phyloP scores from a whole-genome alignment of 1,284 basidiomycete species.

The Waitea zeae region DNA sequence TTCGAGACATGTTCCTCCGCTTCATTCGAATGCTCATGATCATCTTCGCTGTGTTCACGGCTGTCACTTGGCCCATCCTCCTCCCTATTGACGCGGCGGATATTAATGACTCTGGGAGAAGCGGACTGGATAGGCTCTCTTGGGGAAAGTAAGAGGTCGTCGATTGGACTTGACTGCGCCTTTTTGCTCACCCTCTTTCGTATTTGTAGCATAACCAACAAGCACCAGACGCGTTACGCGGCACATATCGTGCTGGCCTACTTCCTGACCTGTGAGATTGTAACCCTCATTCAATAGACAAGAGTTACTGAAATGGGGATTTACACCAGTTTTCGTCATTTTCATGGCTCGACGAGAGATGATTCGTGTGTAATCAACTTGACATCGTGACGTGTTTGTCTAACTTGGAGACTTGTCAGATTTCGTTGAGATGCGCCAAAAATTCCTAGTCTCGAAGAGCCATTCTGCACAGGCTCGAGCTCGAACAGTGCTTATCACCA shows the following conservation, averaged over 20 bases:
- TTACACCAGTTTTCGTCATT: conserved; percentile 58
- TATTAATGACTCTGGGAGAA: conserved; percentile 15
- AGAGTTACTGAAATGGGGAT: no score
- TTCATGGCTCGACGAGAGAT: conserved; percentile 54
- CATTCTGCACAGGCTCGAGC: conserved; percentile 56
- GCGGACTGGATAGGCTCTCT: conserved; percentile 21
- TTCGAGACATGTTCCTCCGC: conserved; percentile 22
- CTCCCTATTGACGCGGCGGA: conserved; percentile 41
- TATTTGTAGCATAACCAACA: no score
- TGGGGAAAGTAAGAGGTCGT: conserved; percentile 20
- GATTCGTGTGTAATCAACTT: no score
- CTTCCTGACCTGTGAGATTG: conserved; percentile 25
- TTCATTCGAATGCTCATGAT: conserved; percentile 38
- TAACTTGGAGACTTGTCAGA: no score
- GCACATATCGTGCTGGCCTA: conserved; percentile 31
- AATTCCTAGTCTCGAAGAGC: conserved; percentile 44
- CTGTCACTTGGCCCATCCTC: conserved; percentile 38
- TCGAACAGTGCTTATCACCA: conserved; percentile 62
- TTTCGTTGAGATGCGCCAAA: conserved; percentile 52
- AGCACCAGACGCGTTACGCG: conserved; percentile 20
- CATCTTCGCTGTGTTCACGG: conserved; percentile 49
- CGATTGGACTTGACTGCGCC: no score
- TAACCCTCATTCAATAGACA: no score
- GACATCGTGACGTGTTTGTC: no score
- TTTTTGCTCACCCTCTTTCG: no score